Evolutionary conservation across 495 filamentous ascomycete genomes (phyloP), one percentile per base, ranked within the genome.

Genomic region (Penicillium crystallinum): DNA sequence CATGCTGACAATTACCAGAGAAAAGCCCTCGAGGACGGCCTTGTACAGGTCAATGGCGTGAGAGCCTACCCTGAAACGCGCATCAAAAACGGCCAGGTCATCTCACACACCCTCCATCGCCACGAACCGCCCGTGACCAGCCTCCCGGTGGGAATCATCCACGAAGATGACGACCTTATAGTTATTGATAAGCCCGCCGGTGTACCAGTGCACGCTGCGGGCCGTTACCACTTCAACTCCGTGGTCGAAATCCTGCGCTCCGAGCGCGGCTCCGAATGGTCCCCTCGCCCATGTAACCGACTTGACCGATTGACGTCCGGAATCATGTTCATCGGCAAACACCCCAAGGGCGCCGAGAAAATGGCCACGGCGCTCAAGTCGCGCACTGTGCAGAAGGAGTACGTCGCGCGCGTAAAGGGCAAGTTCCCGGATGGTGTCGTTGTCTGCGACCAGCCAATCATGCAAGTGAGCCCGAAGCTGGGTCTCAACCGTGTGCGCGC

Each of bases 161-260:
- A 95, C 65, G 93, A 98, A 69, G 89, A 95, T 58, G 82, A 95
- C 14, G 84, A 89, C 52, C 82, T 97, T 70, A 84, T 97, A 27
- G 91, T 96, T 46, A 95, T 98, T 63, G 90, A 96, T 71, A 98
- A 98, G 70, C 93, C 93, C 1, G 85, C 93, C 18, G 93, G 93
- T 10, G 80, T 98, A 17, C 93, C 93, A 0, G 93, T 98, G 0
- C 93, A 98, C 68, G 85, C 93, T 14, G 91, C 93, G 10, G 93
- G 93, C 11, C 84, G 93, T 18, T 98, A 98, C 71, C 88, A 91
- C 68, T 95, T 86, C 76, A 97, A 98, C 68, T 88, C 88, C 2
- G 77, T 98, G 35, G 77, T 96, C 18, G 92, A 98, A 74, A 96
- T 98, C 56, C 84, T 98, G 79, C 86, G 87, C 53, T 76, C 86